phyloP scores from a whole-genome alignment of 2,329 filamentous ascomycete species.

The Pyrenophora teres region DNA sequence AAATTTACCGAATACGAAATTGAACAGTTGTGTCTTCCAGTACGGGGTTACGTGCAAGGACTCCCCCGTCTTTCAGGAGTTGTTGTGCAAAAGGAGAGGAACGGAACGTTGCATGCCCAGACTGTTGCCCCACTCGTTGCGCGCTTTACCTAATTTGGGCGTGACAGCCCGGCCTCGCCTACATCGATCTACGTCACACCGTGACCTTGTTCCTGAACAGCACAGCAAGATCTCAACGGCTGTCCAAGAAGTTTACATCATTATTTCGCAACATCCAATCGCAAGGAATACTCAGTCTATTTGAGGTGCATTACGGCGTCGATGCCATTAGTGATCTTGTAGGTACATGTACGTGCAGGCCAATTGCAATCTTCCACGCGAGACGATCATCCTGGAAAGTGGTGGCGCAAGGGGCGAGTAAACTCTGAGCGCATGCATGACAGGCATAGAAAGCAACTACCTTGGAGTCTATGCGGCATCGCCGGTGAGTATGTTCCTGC shows the following conservation, averaged over 20 bases:
- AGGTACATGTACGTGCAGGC: neutral
- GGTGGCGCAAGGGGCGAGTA: conserved; percentile 6
- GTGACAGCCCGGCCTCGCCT: conserved; percentile 14
- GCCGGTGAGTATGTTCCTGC: neutral
- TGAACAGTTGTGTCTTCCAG: neutral
- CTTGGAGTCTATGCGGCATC: neutral
- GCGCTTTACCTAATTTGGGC: conserved; percentile 16
- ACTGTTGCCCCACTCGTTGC: conserved; percentile 11
- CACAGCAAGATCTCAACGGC: conserved; percentile 8
- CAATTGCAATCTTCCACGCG: conserved; percentile 19
- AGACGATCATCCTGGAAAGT: conserved; percentile 5
- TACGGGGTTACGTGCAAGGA: neutral
- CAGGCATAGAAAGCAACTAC: neutral
- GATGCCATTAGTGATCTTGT: neutral
- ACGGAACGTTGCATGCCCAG: conserved; percentile 14
- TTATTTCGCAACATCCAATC: conserved; percentile 19
- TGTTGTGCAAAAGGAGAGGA: conserved; percentile 7
- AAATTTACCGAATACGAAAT: neutral
- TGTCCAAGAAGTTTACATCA: conserved; percentile 27
- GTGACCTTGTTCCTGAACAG: conserved; percentile 13
- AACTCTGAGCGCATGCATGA: neutral
- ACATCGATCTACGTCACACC: conserved; percentile 14
- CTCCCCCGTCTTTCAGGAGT: conserved; percentile 1
- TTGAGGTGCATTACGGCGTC: conserved; percentile 1
- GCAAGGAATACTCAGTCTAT: conserved; percentile 11